phyloP scores from a whole-genome alignment of 495 filamentous ascomycete species.

The Stereocaulon alpinum region DNA sequence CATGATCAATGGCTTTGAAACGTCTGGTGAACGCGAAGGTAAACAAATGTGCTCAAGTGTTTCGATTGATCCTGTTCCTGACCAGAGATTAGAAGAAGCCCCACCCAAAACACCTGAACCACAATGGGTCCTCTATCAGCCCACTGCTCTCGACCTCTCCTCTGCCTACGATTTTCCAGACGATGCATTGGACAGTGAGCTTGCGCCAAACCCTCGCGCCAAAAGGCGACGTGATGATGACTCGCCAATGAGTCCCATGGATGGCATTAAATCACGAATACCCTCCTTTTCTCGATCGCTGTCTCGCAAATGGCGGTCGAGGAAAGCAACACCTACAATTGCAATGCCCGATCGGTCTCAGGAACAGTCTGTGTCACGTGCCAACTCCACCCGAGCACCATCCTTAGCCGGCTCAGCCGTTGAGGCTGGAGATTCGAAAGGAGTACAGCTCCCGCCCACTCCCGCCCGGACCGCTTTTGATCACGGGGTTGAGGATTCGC shows the following conservation, averaged over 20 bases:
- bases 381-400: constrained; percentile 58
- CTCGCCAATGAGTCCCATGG: constrained; percentile 35
- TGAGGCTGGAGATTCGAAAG: constrained; percentile 39
- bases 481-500: constrained; percentile 42
- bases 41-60: neutral
- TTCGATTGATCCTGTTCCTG: neutral
- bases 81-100: neutral
- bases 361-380: constrained; percentile 35
- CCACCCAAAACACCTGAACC: constrained; percentile 9
- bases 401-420: constrained; percentile 52
- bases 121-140: constrained; percentile 9
- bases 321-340: constrained; percentile 36
- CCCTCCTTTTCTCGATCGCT: constrained; percentile 49
- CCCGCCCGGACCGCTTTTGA: constrained; percentile 58
- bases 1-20: constrained; percentile 23
- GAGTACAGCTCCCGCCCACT: constrained; percentile 49
- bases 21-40: constrained; percentile 11
- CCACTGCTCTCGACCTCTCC: constrained; percentile 22
- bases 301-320: constrained; percentile 48
- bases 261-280: constrained; percentile 46
- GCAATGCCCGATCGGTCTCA: constrained; percentile 38
- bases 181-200: constrained; percentile 51
- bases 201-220: constrained; percentile 34
- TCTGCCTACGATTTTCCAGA: constrained; percentile 52
- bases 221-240: constrained; percentile 60